Conservation (phyloP, 2,329 filamentous ascomycete species). For the Neopestalotiopsis clavispora region DNA sequence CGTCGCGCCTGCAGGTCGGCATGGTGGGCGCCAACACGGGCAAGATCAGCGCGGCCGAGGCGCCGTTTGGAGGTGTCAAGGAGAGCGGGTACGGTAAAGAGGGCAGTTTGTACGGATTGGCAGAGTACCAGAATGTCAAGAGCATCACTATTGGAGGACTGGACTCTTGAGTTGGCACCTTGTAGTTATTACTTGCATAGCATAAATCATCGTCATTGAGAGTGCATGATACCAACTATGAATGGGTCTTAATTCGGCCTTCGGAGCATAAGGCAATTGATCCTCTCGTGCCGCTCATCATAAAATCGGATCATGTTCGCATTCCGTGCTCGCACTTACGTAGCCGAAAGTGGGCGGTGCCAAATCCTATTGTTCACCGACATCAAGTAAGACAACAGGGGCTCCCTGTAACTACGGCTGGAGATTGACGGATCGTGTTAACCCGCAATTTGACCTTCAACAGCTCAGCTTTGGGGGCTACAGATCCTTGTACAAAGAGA, state of each 20-base stretch:
- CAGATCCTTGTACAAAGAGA: no score
- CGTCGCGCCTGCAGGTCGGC: constrained; percentile 77
- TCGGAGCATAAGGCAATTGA: no score
- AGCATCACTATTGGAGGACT: constrained; percentile 57
- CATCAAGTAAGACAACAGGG: neutral
- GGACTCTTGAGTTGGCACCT: neutral
- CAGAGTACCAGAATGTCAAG: constrained; percentile 78
- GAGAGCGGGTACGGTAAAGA: constrained; percentile 81
- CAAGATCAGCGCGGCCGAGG: constrained; percentile 60
- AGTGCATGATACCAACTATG: no score
- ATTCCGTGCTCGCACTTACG: no score
- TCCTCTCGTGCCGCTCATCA: no score
- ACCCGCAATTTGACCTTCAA: neutral
- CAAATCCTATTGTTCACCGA: neutral
- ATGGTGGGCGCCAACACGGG: constrained; percentile 89
- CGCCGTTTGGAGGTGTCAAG: constrained; percentile 81
- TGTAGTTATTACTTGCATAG: no score
- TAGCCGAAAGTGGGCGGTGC: no score
- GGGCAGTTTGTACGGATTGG: constrained; percentile 76
- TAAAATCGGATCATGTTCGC: no score
- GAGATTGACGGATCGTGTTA: neutral
- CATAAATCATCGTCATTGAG: no score
- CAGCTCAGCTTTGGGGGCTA: no score
- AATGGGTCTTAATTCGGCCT: accelerated
- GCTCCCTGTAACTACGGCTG: neutral